These are phyloP conservation scores for Neurospora sp. DNA, from an alignment of 495 filamentous ascomycete species.

Conservation along the genomic window DNA sequence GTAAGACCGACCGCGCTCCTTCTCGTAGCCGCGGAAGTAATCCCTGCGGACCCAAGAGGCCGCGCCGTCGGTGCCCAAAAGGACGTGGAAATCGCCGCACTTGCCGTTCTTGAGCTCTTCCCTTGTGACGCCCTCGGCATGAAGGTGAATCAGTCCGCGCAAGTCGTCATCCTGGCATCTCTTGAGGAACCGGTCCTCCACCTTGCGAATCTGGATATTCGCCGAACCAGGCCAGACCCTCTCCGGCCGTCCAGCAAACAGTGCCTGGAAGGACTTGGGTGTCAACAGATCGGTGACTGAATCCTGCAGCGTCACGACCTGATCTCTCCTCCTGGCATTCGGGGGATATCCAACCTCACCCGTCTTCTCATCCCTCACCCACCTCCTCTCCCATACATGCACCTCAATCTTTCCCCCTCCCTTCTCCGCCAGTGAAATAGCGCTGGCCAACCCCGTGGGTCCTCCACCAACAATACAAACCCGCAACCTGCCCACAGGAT, in stretches of 20 bases:
- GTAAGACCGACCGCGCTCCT: constrained; percentile 26
- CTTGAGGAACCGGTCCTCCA: constrained; percentile 27
- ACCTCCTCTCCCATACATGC: constrained; percentile 24
- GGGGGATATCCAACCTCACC: constrained; percentile 19
- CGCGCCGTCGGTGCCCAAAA: constrained; percentile 28
- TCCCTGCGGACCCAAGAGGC: constrained; percentile 24
- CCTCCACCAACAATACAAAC: constrained; percentile 27
- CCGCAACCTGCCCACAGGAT: constrained; percentile 21
- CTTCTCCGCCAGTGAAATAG: constrained; percentile 28
- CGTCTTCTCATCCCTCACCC: constrained; percentile 8
- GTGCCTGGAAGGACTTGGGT: constrained; percentile 12
- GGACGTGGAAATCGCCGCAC: constrained; percentile 28
- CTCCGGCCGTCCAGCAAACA: constrained; percentile 22
- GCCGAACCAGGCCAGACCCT: constrained; percentile 25
- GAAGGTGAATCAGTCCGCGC: constrained; percentile 22
- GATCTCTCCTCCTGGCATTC: constrained; percentile 18
- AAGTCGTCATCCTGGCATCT: constrained; percentile 24
- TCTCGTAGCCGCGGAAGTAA: constrained; percentile 31
- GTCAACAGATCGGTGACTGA: constrained; percentile 23
- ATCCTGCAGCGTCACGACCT: constrained; percentile 26
- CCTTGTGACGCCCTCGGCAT: constrained; percentile 23
- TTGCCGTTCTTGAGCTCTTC: constrained; percentile 21
- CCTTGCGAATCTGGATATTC: constrained; percentile 31
- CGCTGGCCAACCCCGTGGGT: constrained; percentile 24
- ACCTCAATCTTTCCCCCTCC: constrained; percentile 21